A percentile compares a stretch with the other conserved stretches of the same genome.
These are phyloP conservation scores for Penstemon eatonii DNA, from an alignment of 257 asterid genomes.

Conservation along the genomic window DNA sequence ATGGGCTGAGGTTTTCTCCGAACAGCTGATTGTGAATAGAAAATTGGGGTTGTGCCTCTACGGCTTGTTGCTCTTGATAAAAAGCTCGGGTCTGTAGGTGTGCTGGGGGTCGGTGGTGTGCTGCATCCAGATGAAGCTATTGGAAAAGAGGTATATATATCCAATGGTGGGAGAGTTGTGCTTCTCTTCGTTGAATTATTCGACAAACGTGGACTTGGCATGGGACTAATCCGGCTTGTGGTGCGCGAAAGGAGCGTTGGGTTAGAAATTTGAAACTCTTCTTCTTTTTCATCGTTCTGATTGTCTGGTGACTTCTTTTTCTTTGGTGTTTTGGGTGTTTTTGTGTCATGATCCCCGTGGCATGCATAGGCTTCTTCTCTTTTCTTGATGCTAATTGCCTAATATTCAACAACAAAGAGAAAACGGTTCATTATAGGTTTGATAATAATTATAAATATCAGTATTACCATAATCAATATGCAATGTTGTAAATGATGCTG, in stretches of 20 bases:
- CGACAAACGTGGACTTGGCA: slow-evolving; percentile 35
- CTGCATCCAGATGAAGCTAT: slow-evolving; percentile 36
- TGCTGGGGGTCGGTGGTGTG: slow-evolving; percentile 48
- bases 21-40: slow-evolving; percentile 68
- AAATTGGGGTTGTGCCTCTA: slow-evolving; percentile 60
- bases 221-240: slow-evolving; percentile 50
- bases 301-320: slow-evolving; percentile 35
- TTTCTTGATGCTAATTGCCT: slow-evolving; percentile 61
- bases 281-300: slow-evolving; percentile 22
- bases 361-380: slow-evolving; percentile 46
- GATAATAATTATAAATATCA: not conserved
- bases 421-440: not conserved
- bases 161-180: slow-evolving; percentile 32
- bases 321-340: slow-evolving; percentile 44
- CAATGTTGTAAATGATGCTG: not conserved
- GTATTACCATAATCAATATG: not conserved
- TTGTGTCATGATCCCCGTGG: slow-evolving; percentile 31
- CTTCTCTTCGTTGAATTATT: slow-evolving; percentile 36
- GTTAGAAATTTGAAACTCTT: slow-evolving; percentile 56
- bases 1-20: slow-evolving; percentile 63
- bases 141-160: slow-evolving; percentile 31
- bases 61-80: slow-evolving; percentile 49
- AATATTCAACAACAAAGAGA: not conserved
- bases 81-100: slow-evolving; percentile 35
- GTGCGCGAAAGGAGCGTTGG: slow-evolving; percentile 70